Conservation (phyloP, 2,329 filamentous ascomycete genomes). For the Aspergillus aculeatus region DNA sequence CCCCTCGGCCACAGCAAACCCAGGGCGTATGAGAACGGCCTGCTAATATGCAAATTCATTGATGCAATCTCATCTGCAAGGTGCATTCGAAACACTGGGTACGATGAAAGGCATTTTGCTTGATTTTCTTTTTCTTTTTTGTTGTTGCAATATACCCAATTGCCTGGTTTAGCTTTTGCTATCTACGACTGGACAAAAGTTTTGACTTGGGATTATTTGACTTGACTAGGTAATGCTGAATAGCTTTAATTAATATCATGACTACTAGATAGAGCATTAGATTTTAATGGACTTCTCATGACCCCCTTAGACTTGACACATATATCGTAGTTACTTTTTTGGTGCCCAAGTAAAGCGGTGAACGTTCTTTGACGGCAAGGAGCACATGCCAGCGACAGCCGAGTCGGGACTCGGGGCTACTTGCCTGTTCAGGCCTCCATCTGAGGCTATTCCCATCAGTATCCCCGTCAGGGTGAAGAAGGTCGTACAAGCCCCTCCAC, state of each 20-base stretch:
- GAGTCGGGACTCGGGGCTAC: neutral
- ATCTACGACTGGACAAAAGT: neutral
- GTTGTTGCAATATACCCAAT: slow-evolving; percentile 3
- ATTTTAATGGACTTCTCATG: neutral
- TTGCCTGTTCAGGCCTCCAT: neutral
- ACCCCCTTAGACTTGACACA: neutral
- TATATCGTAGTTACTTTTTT: neutral
- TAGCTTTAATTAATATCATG: neutral
- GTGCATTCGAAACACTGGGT: neutral
- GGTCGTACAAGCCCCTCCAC: slow-evolving; percentile 2
- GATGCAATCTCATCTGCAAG: neutral
- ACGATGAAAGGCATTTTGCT: neutral
- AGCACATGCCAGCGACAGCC: neutral
- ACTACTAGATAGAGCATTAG: neutral
- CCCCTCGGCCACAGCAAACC: neutral
- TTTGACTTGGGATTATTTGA: neutral
- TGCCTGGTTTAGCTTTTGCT: neutral
- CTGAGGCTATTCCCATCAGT: slow-evolving; percentile 1
- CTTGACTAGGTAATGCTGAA: neutral
- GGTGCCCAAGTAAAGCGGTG: neutral
- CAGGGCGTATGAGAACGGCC: neutral
- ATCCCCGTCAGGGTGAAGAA: neutral
- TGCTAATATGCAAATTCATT: neutral
- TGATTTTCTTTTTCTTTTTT: neutral
- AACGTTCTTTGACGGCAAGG: neutral